Conservation (phyloP, 2,329 filamentous ascomycete genomes). For the Botrytis porri region DNA sequence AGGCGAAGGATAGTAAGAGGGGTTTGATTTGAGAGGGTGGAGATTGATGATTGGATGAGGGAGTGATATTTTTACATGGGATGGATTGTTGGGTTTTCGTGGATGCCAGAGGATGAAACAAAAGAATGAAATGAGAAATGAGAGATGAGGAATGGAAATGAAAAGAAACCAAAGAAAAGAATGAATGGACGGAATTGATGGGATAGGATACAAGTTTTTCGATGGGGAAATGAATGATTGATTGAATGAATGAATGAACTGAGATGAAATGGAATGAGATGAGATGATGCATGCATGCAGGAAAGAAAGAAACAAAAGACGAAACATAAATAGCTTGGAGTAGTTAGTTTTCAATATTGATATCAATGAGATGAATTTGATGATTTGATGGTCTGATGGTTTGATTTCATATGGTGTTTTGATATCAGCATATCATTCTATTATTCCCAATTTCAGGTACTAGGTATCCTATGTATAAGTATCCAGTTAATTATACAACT, state of each 20-base stretch:
- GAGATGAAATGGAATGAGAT: not conserved
- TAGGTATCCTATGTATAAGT: no score
- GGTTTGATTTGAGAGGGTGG: conserved; percentile 15
- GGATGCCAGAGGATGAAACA: not conserved
- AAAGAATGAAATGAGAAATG: not conserved
- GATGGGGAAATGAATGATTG: not conserved
- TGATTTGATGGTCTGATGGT: not conserved
- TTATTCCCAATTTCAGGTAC: no score
- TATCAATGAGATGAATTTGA: not conserved
- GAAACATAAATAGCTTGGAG: not conserved
- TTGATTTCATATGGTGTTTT: not conserved
- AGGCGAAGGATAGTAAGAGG: conserved; percentile 24
- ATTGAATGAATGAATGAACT: not conserved
- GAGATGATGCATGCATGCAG: not conserved
- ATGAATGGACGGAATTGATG: not conserved
- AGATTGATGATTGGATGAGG: not conserved
- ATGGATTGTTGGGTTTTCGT: no score
- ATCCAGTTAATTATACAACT: no score
- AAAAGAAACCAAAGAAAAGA: not conserved
- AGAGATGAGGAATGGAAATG: not conserved
- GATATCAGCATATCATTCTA: no score
- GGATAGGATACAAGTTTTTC: not conserved
- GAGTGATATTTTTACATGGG: not conserved
- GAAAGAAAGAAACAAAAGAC: not conserved
- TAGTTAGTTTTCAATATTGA: not conserved